Evolutionary conservation across 179 eudicot genomes (phyloP).

Genomic region (Amaranthus tricolor): DNA sequence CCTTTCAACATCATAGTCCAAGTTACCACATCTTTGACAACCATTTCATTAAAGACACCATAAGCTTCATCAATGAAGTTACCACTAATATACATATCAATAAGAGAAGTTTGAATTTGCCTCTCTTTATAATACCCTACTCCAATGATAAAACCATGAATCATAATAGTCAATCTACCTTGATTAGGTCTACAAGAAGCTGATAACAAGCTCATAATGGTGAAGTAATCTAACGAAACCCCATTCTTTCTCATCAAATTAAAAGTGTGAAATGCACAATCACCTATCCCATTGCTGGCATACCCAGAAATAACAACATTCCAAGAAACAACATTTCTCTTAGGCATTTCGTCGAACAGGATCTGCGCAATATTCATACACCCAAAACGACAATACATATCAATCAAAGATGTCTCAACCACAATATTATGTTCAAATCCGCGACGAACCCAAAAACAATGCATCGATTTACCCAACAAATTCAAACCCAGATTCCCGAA

Average conservation of each 20-base stretch:
- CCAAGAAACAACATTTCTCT: constrained; percentile 42
- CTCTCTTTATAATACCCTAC: constrained; percentile 36
- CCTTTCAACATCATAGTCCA: constrained; percentile 49
- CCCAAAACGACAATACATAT: constrained; percentile 39
- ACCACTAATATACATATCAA: constrained; percentile 36
- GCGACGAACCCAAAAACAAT: constrained; percentile 35
- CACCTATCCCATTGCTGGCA: constrained; percentile 30
- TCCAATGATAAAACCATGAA: constrained; percentile 32
- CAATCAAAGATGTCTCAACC: constrained; percentile 36
- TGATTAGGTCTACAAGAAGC: constrained; percentile 23
- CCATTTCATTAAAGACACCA: constrained; percentile 36
- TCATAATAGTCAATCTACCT: constrained; percentile 14
- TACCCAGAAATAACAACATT: constrained; percentile 42
- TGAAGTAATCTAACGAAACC: constrained; percentile 33
- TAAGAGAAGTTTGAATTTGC: constrained; percentile 39
- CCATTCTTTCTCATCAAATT: constrained; percentile 35
- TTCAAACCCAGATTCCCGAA: constrained; percentile 31
- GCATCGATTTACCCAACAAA: constrained; percentile 36
- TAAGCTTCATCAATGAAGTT: constrained; percentile 36
- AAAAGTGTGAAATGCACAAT: constrained; percentile 27
- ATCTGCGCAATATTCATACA: constrained; percentile 24
- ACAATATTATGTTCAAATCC: constrained; percentile 29
- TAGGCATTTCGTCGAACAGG: constrained; percentile 42
- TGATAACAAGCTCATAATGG: constrained; percentile 37
- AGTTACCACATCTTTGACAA: constrained; percentile 37